phyloP scores from a whole-genome alignment of 2,329 filamentous ascomycete species.

The Phyllosticta citriasiana region DNA sequence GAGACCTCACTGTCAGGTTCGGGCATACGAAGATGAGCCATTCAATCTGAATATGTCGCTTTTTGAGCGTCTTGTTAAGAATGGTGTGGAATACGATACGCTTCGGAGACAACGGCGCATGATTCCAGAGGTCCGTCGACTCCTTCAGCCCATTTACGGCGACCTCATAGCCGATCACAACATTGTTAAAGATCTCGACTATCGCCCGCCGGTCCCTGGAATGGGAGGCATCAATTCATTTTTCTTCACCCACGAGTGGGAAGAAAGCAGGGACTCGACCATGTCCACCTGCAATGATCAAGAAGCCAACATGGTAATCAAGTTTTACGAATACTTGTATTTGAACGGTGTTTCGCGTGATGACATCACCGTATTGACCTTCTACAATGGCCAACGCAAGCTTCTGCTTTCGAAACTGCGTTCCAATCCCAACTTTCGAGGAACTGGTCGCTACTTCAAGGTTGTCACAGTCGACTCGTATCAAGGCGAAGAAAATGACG shows the following conservation, averaged over 20 bases:
- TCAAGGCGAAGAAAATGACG: slow-evolving; percentile 82
- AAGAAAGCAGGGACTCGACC: slow-evolving; percentile 53
- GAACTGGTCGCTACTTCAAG: slow-evolving; percentile 36
- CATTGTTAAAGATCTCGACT: slow-evolving; percentile 36
- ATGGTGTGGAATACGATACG: slow-evolving; percentile 52
- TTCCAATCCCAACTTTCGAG: slow-evolving; percentile 31
- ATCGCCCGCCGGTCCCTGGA: slow-evolving; percentile 46
- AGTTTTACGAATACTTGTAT: slow-evolving; percentile 61
- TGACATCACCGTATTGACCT: slow-evolving; percentile 72
- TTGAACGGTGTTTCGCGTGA: slow-evolving; percentile 51
- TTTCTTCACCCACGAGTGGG: slow-evolving; percentile 56
- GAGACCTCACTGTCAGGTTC: slow-evolving; percentile 56
- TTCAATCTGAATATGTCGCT: slow-evolving; percentile 64
- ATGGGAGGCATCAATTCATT: slow-evolving; percentile 53
- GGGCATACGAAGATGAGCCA: slow-evolving; percentile 47
- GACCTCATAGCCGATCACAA: slow-evolving; percentile 47
- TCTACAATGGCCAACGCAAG: slow-evolving; percentile 77
- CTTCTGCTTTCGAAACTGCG: slow-evolving; percentile 45
- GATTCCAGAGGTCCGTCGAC: slow-evolving; percentile 55
- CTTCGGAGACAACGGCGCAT: slow-evolving; percentile 62
- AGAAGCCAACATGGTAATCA: slow-evolving; percentile 68
- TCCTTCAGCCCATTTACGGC: slow-evolving; percentile 53
- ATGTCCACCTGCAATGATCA: slow-evolving; percentile 57
- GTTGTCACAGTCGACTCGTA: slow-evolving; percentile 81
- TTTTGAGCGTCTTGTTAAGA: slow-evolving; percentile 67